phyloP scores from a whole-genome alignment of 2,329 filamentous ascomycete genomes.

The Phoma sp. region DNA sequence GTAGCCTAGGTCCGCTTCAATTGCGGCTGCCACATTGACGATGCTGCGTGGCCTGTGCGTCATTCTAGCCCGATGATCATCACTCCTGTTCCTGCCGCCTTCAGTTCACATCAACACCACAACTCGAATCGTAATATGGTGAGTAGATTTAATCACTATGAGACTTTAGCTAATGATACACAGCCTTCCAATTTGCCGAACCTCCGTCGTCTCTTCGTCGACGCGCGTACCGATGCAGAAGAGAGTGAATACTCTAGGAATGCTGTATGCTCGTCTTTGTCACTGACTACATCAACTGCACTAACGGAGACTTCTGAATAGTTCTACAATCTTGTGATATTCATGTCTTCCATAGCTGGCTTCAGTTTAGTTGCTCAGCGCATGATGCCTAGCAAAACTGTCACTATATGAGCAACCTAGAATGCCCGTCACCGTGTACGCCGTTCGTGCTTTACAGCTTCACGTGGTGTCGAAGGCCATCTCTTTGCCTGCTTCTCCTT shows the following conservation, averaged over 20 bases:
- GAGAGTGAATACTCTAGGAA: constrained; percentile 93
- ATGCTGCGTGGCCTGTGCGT: constrained; percentile 32
- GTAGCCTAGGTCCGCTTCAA: constrained; percentile 29
- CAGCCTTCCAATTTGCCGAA: constrained; percentile 84
- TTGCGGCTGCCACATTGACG: constrained; percentile 36
- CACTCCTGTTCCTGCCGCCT: not conserved
- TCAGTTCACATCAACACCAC: constrained; percentile 8
- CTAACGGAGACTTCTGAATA: constrained; percentile 46
- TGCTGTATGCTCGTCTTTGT: constrained; percentile 68
- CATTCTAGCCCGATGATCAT: constrained; percentile 18
- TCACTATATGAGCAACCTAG: not conserved
- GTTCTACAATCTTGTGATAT: constrained; percentile 98
- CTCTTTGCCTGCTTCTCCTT: constrained; percentile 17
- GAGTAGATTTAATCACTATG: not conserved
- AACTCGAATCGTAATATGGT: constrained; percentile 25
- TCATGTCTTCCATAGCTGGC: constrained; percentile 93
- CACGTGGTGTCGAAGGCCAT: not conserved
- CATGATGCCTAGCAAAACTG: constrained; percentile 59
- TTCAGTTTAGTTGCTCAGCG: constrained; percentile 93
- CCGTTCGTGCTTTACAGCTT: not conserved
- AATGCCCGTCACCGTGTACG: not conserved
- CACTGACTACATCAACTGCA: not conserved
- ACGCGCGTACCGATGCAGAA: constrained; percentile 89
- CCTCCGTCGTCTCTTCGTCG: constrained; percentile 92
- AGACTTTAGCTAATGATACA: not conserved